A percentile compares a stretch with the other conserved stretches of the same genome.
Evolutionary conservation across 805 yeast species (phyloP).

Genomic region (Cyberlindnera mrakii): DNA sequence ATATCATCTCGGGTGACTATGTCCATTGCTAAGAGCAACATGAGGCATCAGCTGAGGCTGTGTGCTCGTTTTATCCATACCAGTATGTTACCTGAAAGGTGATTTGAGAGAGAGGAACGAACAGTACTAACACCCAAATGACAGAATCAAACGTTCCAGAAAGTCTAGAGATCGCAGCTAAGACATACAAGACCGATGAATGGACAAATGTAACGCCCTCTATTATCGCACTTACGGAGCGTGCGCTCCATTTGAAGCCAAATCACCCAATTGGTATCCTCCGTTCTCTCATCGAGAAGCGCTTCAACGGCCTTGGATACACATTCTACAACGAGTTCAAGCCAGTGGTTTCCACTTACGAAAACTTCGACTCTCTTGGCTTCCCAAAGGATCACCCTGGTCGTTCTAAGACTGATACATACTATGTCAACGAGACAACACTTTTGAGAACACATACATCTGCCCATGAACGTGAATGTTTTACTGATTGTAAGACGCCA

Average conservation of each 20-base stretch:
- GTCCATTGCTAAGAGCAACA: background rate
- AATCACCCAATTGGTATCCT: constrained; percentile 89
- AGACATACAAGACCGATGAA: constrained; percentile 53
- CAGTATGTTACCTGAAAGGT: constrained; percentile 3
- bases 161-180: constrained; percentile 38
- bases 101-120: background rate
- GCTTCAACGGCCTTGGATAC: constrained; percentile 61
- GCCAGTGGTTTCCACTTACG: constrained; percentile 75
- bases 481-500: constrained; percentile 56
- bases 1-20: background rate
- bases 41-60: background rate
- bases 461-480: constrained; percentile 91
- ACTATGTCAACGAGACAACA: constrained; percentile 69
- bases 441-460: constrained; percentile 91
- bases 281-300: constrained; percentile 62
- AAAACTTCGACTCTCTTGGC: constrained; percentile 89
- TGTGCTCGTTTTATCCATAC: constrained; percentile 6
- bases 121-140: background rate
- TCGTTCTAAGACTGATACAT: constrained; percentile 86
- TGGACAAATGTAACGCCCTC: constrained; percentile 84
- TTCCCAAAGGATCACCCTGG: constrained; percentile 94
- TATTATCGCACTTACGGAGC: constrained; percentile 59
- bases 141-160: constrained; percentile 21
- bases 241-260: constrained; percentile 66
- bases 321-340: constrained; percentile 74